A percentile compares a stretch with the other conserved stretches of the same genome.
Evolutionary conservation across 129 eudicot species (phyloP).

Genomic region (Flaveria robusta): DNA sequence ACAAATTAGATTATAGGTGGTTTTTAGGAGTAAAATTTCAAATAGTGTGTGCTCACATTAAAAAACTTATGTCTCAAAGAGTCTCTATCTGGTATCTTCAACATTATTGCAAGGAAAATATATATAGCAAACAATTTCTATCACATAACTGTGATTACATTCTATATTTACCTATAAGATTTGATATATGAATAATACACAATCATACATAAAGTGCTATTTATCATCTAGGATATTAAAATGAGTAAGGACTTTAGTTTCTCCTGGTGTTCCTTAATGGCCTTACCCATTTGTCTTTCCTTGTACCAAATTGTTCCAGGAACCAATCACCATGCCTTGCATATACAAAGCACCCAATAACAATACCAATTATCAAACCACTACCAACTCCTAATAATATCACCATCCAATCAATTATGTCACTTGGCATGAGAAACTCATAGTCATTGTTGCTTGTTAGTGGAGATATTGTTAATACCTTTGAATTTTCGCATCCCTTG

Average conservation of each 20-base stretch:
- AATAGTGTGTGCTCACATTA: too few species aligned
- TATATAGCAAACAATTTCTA: too few species aligned
- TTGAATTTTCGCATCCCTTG: background rate
- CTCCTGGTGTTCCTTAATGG: background rate
- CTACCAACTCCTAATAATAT: slow-evolving; percentile 13
- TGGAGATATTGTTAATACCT: background rate
- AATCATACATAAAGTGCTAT: background rate
- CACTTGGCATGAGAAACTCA: slow-evolving; percentile 17
- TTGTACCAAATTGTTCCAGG: slow-evolving; percentile 4
- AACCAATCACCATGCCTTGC: slow-evolving; percentile 24
- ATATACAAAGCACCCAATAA: background rate
- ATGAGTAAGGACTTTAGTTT: background rate
- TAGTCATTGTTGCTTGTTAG: background rate
- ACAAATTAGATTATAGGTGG: too few species aligned
- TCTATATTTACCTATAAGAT: too few species aligned
- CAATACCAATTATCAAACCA: slow-evolving; percentile 19
- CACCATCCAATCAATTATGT: slow-evolving; percentile 13
- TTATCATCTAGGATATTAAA: background rate
- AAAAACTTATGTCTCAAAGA: too few species aligned
- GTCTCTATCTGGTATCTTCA: too few species aligned
- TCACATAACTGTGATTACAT: too few species aligned
- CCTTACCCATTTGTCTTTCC: slow-evolving; percentile 24
- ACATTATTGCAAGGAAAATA: too few species aligned
- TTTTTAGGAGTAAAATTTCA: too few species aligned
- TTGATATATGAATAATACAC: too few species aligned